Evolutionary conservation across 176 grass and related monocot genomes (phyloP), one percentile per base, ranked within the genome.

Genomic region (Themeda triandra): DNA sequence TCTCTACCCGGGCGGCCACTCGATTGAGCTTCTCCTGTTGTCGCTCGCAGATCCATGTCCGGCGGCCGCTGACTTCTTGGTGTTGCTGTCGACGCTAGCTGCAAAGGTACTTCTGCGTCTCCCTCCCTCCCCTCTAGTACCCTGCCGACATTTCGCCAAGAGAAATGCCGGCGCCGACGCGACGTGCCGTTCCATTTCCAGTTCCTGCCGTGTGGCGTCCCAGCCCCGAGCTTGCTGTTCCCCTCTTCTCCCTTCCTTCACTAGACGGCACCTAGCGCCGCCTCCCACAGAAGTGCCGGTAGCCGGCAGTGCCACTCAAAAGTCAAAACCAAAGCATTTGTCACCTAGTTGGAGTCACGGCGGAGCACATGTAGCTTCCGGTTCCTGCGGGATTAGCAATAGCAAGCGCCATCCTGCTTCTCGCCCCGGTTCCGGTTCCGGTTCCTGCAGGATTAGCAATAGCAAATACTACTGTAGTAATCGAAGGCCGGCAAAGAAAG

Each of bases 1-100:
- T 81, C 41, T 41, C 28, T 18, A 12, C 51, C 33, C 23, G 36
- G 39, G 13, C 45, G 13, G 42, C 0, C 2, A 70, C 6, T 45
- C 3, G 51, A 13, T 46, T 25, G 25, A 1, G 3, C 5, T 59
- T 73, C 37, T 13, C 36, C 53, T 56, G 15, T 8, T 19, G 69
- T 56, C 67, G 13, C 27, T 31, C 73, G 85, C 65, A 94, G 76
- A 81, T 83, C 75, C 75, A 33, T 63, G 30, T 0, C 84, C 6
- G 68, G 39, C 60, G 15, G 39, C 79, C 78, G 63, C 77, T 71
- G 51, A 13, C 53, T 45, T 62, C 30, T 11, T n/a, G 49, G 30
- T 35, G 64, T 10, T 29, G 23, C 2, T 66, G 0, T 30, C 35
- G 45, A 24, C 33, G 33, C 33, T 35, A 29, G 67, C 32, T 58